phyloP scores from a whole-genome alignment of 139 green algal genomes.

The Chlamydomonas sphaeroides region DNA sequence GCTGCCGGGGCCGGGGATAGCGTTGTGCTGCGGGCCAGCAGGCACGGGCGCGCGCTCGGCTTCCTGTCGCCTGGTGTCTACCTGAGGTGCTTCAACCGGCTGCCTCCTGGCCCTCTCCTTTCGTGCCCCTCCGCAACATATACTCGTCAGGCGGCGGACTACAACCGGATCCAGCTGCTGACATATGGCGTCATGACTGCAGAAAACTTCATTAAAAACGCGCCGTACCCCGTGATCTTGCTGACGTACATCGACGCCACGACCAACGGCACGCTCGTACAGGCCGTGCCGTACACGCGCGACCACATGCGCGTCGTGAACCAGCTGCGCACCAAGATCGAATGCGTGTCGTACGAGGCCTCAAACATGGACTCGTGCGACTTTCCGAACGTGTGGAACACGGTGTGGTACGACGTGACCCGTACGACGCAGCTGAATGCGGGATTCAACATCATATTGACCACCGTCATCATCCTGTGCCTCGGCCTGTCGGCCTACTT shows the following conservation, averaged over 20 bases:
- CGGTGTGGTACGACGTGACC: conserved; percentile 27
- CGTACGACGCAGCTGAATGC: conserved; percentile 3
- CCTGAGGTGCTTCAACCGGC: too few species aligned
- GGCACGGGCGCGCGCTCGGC: too few species aligned
- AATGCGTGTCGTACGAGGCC: neutral
- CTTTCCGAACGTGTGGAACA: neutral
- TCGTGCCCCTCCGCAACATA: neutral
- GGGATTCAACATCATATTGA: conserved; percentile 3
- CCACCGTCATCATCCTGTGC: conserved; percentile 13
- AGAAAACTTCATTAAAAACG: neutral
- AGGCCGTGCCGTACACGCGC: neutral
- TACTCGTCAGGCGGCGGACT: conserved; percentile 30
- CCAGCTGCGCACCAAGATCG: conserved; percentile 3
- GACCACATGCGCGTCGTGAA: neutral
- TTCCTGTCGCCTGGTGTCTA: too few species aligned
- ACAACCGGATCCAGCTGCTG: conserved; percentile 29
- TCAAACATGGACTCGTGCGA: neutral
- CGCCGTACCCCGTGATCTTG: conserved; percentile 6
- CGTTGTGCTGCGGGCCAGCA: too few species aligned
- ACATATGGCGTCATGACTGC: conserved; percentile 21
- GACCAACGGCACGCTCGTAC: neutral
- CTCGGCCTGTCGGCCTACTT: conserved; percentile 13
- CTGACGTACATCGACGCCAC: neutral
- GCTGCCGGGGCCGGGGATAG: too few species aligned
- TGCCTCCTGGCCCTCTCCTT: neutral